Evolutionary conservation across 2,329 filamentous ascomycete genomes (phyloP).

Genomic region (Blastomyces emzantsi): DNA sequence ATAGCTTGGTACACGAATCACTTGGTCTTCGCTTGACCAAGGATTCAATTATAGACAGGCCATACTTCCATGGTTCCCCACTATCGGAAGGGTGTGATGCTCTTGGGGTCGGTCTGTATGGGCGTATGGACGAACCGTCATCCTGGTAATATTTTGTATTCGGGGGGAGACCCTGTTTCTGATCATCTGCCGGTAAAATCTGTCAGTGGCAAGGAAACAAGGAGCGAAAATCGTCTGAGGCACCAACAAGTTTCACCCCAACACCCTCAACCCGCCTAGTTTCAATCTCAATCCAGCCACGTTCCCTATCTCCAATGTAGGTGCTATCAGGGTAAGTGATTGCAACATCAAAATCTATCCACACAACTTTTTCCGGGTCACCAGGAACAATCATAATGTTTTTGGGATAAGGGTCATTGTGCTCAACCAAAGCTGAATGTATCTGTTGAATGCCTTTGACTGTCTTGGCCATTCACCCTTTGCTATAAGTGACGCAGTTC

Average conservation of each 20-base stretch:
- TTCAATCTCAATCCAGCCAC: conserved; percentile 4
- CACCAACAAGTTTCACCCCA: conserved; percentile 13
- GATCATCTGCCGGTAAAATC: conserved; percentile 14
- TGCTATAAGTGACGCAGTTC: too few relatives aligned
- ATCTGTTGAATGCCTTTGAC: too few relatives aligned
- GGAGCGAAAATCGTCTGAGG: background rate
- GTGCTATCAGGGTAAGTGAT: conserved; percentile 1
- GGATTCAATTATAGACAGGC: too few relatives aligned
- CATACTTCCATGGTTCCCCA: too few relatives aligned
- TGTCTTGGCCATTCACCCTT: too few relatives aligned
- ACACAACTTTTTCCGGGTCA: conserved; percentile 11
- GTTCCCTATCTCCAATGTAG: conserved; percentile 2
- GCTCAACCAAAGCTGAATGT: background rate
- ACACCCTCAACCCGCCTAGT: conserved; percentile 10
- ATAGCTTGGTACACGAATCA: too few relatives aligned
- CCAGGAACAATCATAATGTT: conserved; percentile 16
- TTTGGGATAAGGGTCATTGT: conserved; percentile 16
- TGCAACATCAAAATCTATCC: conserved; percentile 13
- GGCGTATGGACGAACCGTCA: background rate
- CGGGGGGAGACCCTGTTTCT: conserved; percentile 13
- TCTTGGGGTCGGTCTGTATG: background rate
- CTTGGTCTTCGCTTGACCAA: too few relatives aligned
- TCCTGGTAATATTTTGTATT: conserved; percentile 17
- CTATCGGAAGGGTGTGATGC: too few relatives aligned
- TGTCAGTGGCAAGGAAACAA: conserved; percentile 10